A percentile compares a stretch with the other conserved stretches of the same genome.
Conservation (phyloP, 371 early-diverging fungal species). For the Apophysomyces variabilis region DNA sequence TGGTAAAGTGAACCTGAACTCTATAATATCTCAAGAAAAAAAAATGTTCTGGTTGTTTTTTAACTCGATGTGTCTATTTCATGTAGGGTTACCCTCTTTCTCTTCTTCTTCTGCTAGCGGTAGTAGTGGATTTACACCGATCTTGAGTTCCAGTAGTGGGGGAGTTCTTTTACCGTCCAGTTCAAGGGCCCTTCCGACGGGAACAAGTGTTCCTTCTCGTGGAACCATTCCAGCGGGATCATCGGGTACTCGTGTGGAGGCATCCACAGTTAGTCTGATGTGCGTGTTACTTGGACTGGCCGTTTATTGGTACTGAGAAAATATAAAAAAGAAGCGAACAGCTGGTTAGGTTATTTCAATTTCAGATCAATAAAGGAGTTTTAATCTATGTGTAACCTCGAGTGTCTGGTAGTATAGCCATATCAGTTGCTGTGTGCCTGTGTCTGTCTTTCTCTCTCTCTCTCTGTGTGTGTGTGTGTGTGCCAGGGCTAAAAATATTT, state of each 20-base stretch:
- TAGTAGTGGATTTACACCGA: not conserved
- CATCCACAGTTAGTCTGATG: not conserved
- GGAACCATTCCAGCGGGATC: constrained; percentile 2
- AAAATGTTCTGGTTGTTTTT: too few species aligned
- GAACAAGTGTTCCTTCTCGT: not conserved
- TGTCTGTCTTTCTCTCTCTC: too few species aligned
- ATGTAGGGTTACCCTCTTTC: too few species aligned
- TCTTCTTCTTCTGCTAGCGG: too few species aligned
- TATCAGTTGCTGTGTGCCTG: too few species aligned
- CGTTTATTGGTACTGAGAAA: not conserved
- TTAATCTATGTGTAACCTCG: constrained; percentile 2
- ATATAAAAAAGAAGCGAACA: not conserved
- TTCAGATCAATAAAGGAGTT: constrained; percentile 10
- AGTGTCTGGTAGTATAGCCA: not conserved
- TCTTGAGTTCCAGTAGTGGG: not conserved
- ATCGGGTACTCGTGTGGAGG: not conserved
- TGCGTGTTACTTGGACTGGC: not conserved
- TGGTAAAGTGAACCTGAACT: too few species aligned
- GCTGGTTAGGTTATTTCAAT: not conserved
- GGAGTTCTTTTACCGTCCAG: not conserved
- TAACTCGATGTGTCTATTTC: too few species aligned
- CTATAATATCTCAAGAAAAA: too few species aligned
- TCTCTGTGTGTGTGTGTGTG: not conserved
- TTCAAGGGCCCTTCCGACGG: not conserved
- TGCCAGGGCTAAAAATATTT: constrained; percentile 6